Evolutionary conservation across 2,329 filamentous ascomycete genomes (phyloP).

Genomic region (Fusarium temperatum): DNA sequence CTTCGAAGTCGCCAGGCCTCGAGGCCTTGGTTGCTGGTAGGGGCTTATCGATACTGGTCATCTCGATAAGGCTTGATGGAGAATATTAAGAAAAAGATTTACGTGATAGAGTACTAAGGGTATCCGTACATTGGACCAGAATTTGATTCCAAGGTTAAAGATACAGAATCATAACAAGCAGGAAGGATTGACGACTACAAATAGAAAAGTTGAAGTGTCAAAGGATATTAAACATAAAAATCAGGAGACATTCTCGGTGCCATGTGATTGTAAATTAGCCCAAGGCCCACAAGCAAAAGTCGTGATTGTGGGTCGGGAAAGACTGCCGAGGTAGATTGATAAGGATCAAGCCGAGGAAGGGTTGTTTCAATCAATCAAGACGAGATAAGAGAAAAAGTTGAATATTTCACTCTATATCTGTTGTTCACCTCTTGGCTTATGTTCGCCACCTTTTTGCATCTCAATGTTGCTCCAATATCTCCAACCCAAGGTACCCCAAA

Average conservation of each 20-base stretch:
- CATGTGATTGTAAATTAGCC: not conserved
- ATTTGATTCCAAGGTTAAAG: rapidly evolving
- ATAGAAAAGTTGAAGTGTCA: not conserved
- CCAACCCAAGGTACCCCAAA: not conserved
- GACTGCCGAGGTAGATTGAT: not conserved
- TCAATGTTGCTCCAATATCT: not conserved
- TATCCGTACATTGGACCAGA: no score
- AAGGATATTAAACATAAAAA: not conserved
- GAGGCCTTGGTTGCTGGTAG: not conserved
- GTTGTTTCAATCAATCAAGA: no score
- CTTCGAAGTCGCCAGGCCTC: not conserved
- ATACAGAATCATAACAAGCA: no score
- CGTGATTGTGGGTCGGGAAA: not conserved
- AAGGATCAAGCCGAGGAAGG: not conserved
- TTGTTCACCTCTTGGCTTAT: not conserved
- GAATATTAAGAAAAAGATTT: not conserved
- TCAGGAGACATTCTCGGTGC: not conserved
- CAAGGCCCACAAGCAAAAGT: not conserved
- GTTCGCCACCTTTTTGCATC: not conserved
- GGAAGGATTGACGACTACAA: not conserved
- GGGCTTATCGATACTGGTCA: not conserved
- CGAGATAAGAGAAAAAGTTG: not conserved
- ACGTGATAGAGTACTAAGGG: no score
- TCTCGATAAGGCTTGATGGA: not conserved
- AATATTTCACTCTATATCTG: no score